Percentiles rank a stretch among this genome's conserved stretches.
Conservation (phyloP, 2,329 filamentous ascomycete species). For the Verticillium albo-atrum region DNA sequence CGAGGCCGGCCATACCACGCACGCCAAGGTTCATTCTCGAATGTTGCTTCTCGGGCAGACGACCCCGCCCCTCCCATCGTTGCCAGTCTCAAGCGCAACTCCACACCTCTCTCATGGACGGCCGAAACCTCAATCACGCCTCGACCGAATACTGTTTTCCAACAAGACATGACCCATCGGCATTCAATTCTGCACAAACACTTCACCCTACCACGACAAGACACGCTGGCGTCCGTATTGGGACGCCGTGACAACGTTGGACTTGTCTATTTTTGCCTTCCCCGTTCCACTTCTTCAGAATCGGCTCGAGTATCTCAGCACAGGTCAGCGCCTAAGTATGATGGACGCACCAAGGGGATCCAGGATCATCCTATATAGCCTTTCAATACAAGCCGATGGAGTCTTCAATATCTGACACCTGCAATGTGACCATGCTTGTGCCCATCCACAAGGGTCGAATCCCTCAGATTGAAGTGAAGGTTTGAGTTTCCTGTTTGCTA, state of each 20-base stretch:
- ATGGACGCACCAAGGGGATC: not conserved
- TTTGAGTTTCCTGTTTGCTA: too few relatives aligned
- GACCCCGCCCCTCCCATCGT: not conserved
- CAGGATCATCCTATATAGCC: not conserved
- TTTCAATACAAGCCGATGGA: not conserved
- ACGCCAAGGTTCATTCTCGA: not conserved
- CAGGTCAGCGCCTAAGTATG: too few relatives aligned
- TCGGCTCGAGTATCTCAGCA: too few relatives aligned
- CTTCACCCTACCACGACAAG: not conserved
- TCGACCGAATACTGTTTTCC: not conserved
- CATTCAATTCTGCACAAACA: not conserved
- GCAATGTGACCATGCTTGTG: too few relatives aligned
- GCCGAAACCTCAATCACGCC: not conserved
- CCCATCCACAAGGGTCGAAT: too few relatives aligned
- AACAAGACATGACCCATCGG: not conserved
- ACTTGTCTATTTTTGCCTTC: not conserved
- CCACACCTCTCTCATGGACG: not conserved
- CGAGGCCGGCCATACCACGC: conserved; percentile 4
- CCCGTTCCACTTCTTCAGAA: too few relatives aligned
- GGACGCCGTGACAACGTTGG: not conserved
- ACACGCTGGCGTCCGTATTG: not conserved
- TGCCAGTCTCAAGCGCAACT: not conserved
- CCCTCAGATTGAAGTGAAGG: too few relatives aligned
- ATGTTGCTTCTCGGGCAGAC: not conserved
- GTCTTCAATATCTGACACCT: not conserved